Evolutionary conservation across 805 yeast species (phyloP).

Genomic region (Yamadazyma endophytica): DNA sequence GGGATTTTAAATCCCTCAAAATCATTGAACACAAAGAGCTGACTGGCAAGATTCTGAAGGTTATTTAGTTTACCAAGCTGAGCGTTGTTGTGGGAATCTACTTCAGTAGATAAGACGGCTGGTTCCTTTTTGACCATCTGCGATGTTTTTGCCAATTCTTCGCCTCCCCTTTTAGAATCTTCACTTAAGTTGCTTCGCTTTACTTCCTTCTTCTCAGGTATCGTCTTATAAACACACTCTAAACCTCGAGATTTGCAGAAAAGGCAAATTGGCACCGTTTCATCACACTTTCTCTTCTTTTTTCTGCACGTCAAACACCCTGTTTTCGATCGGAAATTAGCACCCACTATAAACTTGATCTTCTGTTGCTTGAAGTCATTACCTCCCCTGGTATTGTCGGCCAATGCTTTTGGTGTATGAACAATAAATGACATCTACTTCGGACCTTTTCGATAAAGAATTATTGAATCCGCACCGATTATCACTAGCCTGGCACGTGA

Average conservation of each 20-base stretch:
- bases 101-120: no score
- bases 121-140: no score
- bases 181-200: not conserved
- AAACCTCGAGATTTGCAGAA: slow-evolving; percentile 11
- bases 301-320: slow-evolving; percentile 14
- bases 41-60: not conserved
- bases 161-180: not conserved
- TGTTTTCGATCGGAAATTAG: slow-evolving; percentile 8
- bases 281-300: slow-evolving; percentile 18
- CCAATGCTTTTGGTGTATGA: no score
- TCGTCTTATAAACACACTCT: slow-evolving; percentile 10
- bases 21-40: not conserved
- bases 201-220: slow-evolving; percentile 1
- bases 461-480: no score
- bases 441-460: no score
- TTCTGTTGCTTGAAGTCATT: no score
- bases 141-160: not conserved
- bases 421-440: no score
- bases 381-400: no score
- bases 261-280: slow-evolving; percentile 15
- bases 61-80: not conserved
- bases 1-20: not conserved
- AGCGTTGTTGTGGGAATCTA: not conserved
- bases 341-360: slow-evolving; percentile 6
- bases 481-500: no score